Evolutionary conservation across 192 early-diverging fungal species (phyloP), one percentile per base, ranked within the genome.

Genomic region (Backusella psychrophila): DNA sequence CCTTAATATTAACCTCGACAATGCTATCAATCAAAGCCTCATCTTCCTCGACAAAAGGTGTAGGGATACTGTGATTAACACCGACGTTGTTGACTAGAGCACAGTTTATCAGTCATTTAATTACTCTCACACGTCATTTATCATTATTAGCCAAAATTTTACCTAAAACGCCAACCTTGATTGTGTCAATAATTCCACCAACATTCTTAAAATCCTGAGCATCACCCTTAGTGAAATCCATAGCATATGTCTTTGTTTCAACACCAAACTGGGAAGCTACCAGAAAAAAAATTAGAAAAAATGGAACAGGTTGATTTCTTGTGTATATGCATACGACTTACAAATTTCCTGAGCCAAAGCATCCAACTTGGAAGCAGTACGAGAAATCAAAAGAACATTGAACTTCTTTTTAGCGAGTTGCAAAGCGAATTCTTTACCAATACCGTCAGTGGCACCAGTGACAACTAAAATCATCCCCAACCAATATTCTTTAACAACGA

Each of bases 381-480:
- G 92, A 63, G 95, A 93, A 39, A 97, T 83, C 42, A 99, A 81
- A 36, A 97, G 77, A 34, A 98, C 59, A 77, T 97, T 97, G 87
- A 96, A 90, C 78, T 89, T 89, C 23, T 90, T 90, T 68, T 90
- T 85, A 38, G 95, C 95, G 38, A 99, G 85, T 83, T 99, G 95
- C 56, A 90, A 77, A n/a, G 96, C 96, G 74, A 96, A 95, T 82
- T 97, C 95, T 74, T 92, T 94, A 36, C 98, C 98, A 82, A 99
- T 95, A 69, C 97, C 98, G 81, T 97, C 98, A 17, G 96, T 96
- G 36, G 95, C 96, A 67, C 98, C 98, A 39, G 98, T 99, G 35
- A 99, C 89, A 59, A 98, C 92, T 89, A 77, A 53, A 34, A 38
- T 14, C 1, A 65, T 33, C 68, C n/a, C n/a, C 11, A 34, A 1